phyloP scores from a whole-genome alignment of 2,329 filamentous ascomycete genomes.

The Xylaria sp. region DNA sequence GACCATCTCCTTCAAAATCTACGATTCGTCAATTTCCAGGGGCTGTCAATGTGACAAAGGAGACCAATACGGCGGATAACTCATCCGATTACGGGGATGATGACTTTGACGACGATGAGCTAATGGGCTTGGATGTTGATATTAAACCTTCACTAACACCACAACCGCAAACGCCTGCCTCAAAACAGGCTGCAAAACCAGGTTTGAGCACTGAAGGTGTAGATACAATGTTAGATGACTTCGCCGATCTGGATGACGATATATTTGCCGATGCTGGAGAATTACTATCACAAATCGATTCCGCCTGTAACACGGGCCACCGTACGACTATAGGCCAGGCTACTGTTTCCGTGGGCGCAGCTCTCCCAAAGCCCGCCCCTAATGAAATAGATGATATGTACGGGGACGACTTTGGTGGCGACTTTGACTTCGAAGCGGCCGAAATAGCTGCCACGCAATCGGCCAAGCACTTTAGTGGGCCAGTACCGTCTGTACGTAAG shows the following conservation, averaged over 20 bases:
- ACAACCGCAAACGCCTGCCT: conserved; percentile 31
- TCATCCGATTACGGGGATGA: conserved; percentile 65
- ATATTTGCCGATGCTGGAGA: conserved; percentile 61
- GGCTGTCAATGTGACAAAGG: conserved; percentile 11
- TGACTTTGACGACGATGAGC: conserved; percentile 68
- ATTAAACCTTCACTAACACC: conserved; percentile 38
- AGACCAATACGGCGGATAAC: conserved; percentile 26
- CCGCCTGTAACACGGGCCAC: conserved; percentile 38
- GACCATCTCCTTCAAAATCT: conserved; percentile 39
- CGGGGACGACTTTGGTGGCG: conserved; percentile 78
- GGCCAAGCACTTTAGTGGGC: conserved; percentile 46
- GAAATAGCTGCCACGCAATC: conserved; percentile 79
- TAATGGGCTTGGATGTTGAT: conserved; percentile 63
- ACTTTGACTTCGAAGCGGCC: conserved; percentile 80
- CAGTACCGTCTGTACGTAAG: conserved; percentile 64
- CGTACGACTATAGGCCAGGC: conserved; percentile 36
- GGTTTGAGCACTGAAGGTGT: conserved; percentile 29
- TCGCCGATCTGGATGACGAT: conserved; percentile 74
- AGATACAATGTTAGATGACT: conserved; percentile 62
- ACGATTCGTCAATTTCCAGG: conserved; percentile 27
- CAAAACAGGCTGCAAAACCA: conserved; percentile 34
- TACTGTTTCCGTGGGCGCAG: conserved; percentile 26
- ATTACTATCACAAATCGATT: conserved; percentile 52
- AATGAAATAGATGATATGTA: conserved; percentile 59
- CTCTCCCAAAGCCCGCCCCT: conserved; percentile 36